Base-by-base conservation (phyloP, 2,329 filamentous ascomycete genomes). In the Dactylellina sp. region DNA sequence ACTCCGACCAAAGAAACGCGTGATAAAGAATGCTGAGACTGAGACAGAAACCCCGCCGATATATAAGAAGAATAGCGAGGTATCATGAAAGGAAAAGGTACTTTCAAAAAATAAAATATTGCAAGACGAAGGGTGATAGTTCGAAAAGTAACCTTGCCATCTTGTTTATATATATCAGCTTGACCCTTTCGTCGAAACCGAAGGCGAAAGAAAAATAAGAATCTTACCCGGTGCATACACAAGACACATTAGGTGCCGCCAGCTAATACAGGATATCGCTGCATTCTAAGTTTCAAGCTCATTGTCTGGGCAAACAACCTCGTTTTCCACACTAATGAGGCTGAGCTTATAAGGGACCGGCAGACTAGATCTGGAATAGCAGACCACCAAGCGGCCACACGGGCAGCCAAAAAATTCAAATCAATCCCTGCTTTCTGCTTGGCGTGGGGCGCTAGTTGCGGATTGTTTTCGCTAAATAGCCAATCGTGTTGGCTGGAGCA, bases 351-450 rank as follows among this genome's bases (percentile, higher is more conserved):
- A 32, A 24, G 25, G 66, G 66, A 72, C 60, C 28, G 20, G 60
- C 16, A 56, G 59, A 65, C 60, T 60, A 61, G 16, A 72, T 60
- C 49, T 64, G 68, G 68, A 65, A 72, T 72, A 65, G 68, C 56
- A 25, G 37, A 37, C 59, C 46, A 50, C 32, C 22, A 22, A 35
- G 20, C 16, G 24, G n/a, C 57, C 22, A 28, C 20, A 6, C 55
- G 6, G n/a, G 42, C 47, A 18, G 42, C 25, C 60, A 24, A 55
- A 50, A 72, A 72, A 65, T 61, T 56, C 68, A 72, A 72, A 72
- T 72, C 53, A 46, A 65, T 72, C 68, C 68, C 56, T 72, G 66
- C 39, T 46, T 20, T 39, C 16, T 63, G 28, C 68, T 49, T 18
- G 18, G 60, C 42, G 46, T 60, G 66, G 50, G 18, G 24, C 59